phyloP scores from a whole-genome alignment of 768 basidiomycete species.

The Hypsizygus marmoreus region DNA sequence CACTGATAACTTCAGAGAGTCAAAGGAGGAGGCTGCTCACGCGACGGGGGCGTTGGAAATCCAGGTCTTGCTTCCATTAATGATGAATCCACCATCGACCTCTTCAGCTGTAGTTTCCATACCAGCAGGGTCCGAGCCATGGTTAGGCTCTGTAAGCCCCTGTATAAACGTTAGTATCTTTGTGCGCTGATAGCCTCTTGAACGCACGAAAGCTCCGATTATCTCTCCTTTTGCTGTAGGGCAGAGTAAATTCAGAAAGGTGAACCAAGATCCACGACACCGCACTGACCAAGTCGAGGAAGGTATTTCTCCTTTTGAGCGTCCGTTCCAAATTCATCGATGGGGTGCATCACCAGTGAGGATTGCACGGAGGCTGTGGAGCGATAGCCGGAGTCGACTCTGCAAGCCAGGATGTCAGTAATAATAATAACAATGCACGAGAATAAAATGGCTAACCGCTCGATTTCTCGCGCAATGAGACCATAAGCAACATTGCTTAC shows the following conservation, averaged over 20 bases:
- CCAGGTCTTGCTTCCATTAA: conserved; percentile 97
- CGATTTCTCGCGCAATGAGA: conserved; percentile 90
- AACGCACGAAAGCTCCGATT: conserved; percentile 89
- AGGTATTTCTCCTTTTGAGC: conserved; percentile 91
- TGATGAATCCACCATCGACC: conserved; percentile 77
- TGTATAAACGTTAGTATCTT: conserved; percentile 27
- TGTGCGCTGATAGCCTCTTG: no score
- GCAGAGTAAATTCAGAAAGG: background rate
- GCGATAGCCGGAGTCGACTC: conserved; percentile 95
- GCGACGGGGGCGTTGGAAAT: conserved; percentile 93
- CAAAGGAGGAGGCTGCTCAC: conserved; percentile 41
- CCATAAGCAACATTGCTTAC: conserved; percentile 92
- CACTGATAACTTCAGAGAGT: background rate
- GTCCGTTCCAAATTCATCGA: conserved; percentile 85
- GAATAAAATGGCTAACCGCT: conserved; percentile 53
- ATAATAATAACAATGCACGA: background rate
- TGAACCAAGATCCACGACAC: background rate
- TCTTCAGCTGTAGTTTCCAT: conserved; percentile 95
- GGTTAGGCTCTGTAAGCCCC: conserved; percentile 96
- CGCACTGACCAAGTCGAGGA: conserved; percentile 67
- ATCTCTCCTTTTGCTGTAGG: conserved; percentile 77
- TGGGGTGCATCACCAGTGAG: conserved; percentile 95
- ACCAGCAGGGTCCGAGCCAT: conserved; percentile 96
- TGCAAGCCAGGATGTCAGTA: conserved; percentile 36
- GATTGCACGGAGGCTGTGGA: conserved; percentile 95